Evolutionary conservation across 352 stramenopile species (phyloP), one percentile per base, ranked within the genome.

Genomic region (Discostella stelligera): DNA sequence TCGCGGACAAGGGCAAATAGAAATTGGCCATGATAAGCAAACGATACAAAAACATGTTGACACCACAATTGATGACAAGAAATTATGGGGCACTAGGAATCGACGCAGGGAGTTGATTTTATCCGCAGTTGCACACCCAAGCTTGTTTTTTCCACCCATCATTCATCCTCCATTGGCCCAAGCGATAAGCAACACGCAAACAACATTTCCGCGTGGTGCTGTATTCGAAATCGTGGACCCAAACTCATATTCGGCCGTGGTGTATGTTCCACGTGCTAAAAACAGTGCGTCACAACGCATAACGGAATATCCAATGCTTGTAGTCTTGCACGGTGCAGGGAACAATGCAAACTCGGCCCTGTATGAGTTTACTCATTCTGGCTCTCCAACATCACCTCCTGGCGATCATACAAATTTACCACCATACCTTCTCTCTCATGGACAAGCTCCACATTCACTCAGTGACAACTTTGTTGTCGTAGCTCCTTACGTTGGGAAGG

Each of bases 311-410:
- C 88, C 86, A 25, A 70, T 91, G 7, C 66, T 93, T 49, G 52
- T 93, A 18, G 77, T 93, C 0, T 65, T 93, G n/a, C 86, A 91
- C 52, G 88, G 84, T 48, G 86, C 88, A n/a, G 88, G 84, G 1
- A 79, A 75, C 18, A 91, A 93, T 72, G 59, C 84, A 65, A 30
- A 79, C 50, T 84, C 78, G n/a, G 78, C 78, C 20, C 37, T 82
- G 2, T 74, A 79, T 30, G 78, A 81, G 63, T 82, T 85, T 64
- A 76, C 76, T 5, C 14, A 79, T 59, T 3, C n/a, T 20, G 50
- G 37, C 23, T 39, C 54, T 20, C 30, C 72, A 11, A 65, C 48
- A 41, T 66, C 49, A 18, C 50, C 50, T 58, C 56, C 37, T 52
- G 88, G 88, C n/a, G 86, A 93, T 74, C 86, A 93, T 78, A 71